phyloP scores from a whole-genome alignment of 2,329 filamentous ascomycete genomes.

The Apiospora malaysiana region DNA sequence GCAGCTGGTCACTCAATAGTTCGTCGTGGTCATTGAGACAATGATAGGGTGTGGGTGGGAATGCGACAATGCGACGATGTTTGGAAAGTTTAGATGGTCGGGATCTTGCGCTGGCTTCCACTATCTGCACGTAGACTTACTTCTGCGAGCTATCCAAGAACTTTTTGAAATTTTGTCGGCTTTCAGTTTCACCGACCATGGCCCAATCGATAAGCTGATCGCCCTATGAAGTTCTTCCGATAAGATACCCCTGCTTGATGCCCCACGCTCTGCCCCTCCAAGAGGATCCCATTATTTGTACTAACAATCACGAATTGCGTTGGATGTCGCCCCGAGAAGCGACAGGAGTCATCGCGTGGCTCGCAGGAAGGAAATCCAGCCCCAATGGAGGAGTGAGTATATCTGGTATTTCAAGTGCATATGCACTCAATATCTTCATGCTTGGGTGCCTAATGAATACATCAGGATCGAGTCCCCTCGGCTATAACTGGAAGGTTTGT shows the following conservation, averaged over 20 bases:
- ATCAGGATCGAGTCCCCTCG: not conserved
- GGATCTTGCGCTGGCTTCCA: conserved; percentile 9
- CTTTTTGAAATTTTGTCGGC: conserved; percentile 35
- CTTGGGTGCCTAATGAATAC: not conserved
- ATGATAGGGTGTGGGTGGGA: not conserved
- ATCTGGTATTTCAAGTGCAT: not conserved
- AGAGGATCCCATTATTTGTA: not conserved
- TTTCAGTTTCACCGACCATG: conserved; percentile 31
- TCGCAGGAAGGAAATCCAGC: not conserved
- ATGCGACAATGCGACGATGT: not conserved
- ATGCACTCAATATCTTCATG: not conserved
- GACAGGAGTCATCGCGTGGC: not conserved
- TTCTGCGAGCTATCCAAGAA: conserved; percentile 1
- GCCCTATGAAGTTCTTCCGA: conserved; percentile 30
- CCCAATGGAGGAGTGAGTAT: not conserved
- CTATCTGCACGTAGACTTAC: conserved; percentile 9
- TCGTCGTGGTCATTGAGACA: conserved; percentile 1
- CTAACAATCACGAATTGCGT: not conserved
- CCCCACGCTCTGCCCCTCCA: conserved; percentile 19
- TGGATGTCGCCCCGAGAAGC: not conserved
- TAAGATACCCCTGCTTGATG: conserved; percentile 22
- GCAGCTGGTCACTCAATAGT: not conserved
- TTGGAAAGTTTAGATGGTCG: conserved; percentile 4
- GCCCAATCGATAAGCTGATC: conserved; percentile 30
- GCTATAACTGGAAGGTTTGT: no score